A percentile compares a stretch with the other conserved stretches of the same genome.
phyloP scores from a whole-genome alignment of 2,329 filamentous ascomycete species.

The Achaetomium macrosporum region DNA sequence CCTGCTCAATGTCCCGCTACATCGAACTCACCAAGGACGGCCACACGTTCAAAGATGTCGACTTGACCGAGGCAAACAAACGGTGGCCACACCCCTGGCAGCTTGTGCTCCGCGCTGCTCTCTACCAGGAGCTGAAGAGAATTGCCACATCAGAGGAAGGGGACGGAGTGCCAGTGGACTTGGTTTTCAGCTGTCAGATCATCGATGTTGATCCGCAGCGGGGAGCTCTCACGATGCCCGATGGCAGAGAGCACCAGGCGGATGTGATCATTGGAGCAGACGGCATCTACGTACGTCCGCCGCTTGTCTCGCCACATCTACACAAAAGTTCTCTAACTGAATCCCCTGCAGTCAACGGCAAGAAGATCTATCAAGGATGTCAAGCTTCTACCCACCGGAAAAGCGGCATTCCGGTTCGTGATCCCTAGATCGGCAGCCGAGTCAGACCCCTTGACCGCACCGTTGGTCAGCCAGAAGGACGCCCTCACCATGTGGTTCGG shows the following conservation, averaged over 20 bases:
- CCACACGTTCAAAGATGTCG: constrained; percentile 24
- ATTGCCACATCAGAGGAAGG: constrained; percentile 35
- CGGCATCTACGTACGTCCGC: constrained; percentile 37
- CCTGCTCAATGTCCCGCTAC: constrained; percentile 25
- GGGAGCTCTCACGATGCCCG: constrained; percentile 38
- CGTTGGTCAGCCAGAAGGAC: constrained; percentile 28
- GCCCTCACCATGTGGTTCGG: constrained; percentile 37
- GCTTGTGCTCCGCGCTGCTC: constrained; percentile 46
- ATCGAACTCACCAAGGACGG: constrained; percentile 22
- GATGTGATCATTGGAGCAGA: constrained; percentile 51
- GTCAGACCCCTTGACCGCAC: constrained; percentile 31
- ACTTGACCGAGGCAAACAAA: constrained; percentile 32
- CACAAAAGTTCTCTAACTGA: neutral
- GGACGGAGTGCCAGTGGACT: constrained; percentile 30
- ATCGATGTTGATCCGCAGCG: constrained; percentile 36
- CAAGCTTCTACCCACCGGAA: constrained; percentile 41
- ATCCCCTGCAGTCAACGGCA: constrained; percentile 27
- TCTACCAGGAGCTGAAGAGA: constrained; percentile 48
- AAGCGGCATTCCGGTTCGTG: constrained; percentile 53
- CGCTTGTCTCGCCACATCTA: neutral
- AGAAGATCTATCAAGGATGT: constrained; percentile 24
- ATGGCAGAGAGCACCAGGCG: constrained; percentile 36
- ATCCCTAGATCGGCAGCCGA: constrained; percentile 34
- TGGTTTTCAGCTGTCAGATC: constrained; percentile 39
- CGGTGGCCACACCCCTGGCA: constrained; percentile 49